Base-by-base conservation (phyloP, 1,284 basidiomycete genomes). In the Trametes sp. region DNA sequence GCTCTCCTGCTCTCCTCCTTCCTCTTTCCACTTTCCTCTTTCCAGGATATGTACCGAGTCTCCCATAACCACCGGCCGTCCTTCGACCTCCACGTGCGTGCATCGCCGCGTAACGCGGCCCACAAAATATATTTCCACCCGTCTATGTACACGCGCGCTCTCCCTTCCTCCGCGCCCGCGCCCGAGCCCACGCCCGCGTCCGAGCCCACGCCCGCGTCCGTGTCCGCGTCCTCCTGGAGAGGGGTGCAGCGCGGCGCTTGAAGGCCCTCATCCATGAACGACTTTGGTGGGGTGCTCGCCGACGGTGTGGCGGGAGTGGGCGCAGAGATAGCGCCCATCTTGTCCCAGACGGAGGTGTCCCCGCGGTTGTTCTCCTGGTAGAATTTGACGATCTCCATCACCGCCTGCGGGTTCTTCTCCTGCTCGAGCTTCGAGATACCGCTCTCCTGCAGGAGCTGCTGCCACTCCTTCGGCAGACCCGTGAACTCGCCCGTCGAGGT, bases 351-450 rank as follows among this genome's bases (percentile, higher is more conserved):
- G 28, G 73, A 75, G 1, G 65, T 66, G 70, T 93, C 90, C 63
- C 87, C 87, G 55, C 87, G 86, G 38, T 88, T 88, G 36, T 87
- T 88, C 73, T 95, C 93, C 74, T 98, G 96, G 76, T 98, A 98
- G 80, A 98, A 99, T 73, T 97, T 96, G 74, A 99, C 97, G 69
- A 99, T 98, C 73, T 98, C 98, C 87, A 98, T 96, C 62, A 99
- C 95, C 1, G 96, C 95, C 79, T 98, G 94, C 0, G 98, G 98
- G 74, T 99, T 97, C 81, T 94, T 95, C 78, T 98, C 96, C 81
- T 99, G 98, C 76, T 99, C 97, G 48, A 84, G 86, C 70, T 92
- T 88, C 26, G 95, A 96, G 76, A 99, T 98, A 57, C 98, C 98
- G 62, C 92, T 95, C 75, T 98, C 96, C 76, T 98, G 95, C 51